A percentile compares a stretch with the other conserved stretches of the same genome.
Evolutionary conservation across 257 asterid genomes (phyloP).

Genomic region (Solanum piurae): DNA sequence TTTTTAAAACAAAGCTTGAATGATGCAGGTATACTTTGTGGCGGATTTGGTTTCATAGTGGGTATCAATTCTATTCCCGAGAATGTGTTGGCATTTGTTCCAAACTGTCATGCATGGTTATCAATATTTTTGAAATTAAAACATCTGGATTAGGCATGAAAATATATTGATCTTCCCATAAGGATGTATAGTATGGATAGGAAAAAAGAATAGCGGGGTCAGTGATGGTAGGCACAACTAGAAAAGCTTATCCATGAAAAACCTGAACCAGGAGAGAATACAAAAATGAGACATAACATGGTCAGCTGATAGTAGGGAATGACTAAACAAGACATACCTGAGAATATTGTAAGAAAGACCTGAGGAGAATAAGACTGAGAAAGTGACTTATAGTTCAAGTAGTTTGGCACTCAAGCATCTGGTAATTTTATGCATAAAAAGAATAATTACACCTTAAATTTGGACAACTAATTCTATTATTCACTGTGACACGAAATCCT

Average conservation of each 20-base stretch:
- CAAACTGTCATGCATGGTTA: not conserved
- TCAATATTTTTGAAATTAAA: not conserved
- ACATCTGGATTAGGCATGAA: not conserved
- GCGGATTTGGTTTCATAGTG: not conserved
- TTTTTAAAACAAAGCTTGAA: not conserved
- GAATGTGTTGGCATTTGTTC: not conserved
- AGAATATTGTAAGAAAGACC: not conserved
- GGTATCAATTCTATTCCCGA: not conserved
- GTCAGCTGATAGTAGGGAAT: not conserved
- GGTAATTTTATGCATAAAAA: not conserved
- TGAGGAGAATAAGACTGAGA: not conserved
- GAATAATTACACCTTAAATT: not conserved
- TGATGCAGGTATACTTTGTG: not conserved
- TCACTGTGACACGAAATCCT: not conserved
- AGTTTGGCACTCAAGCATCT: not conserved
- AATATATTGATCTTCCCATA: not conserved
- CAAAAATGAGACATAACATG: not conserved
- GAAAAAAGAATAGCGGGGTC: not conserved
- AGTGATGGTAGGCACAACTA: not conserved
- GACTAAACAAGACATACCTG: not conserved
- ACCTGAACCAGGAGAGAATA: not conserved
- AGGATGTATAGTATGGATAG: not conserved
- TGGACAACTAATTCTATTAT: not conserved
- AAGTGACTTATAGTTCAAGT: not conserved
- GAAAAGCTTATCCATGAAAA: not conserved